These are phyloP conservation scores for Monosporozyma solicola DNA, from an alignment of 805 yeast species.

Conservation along the genomic window DNA sequence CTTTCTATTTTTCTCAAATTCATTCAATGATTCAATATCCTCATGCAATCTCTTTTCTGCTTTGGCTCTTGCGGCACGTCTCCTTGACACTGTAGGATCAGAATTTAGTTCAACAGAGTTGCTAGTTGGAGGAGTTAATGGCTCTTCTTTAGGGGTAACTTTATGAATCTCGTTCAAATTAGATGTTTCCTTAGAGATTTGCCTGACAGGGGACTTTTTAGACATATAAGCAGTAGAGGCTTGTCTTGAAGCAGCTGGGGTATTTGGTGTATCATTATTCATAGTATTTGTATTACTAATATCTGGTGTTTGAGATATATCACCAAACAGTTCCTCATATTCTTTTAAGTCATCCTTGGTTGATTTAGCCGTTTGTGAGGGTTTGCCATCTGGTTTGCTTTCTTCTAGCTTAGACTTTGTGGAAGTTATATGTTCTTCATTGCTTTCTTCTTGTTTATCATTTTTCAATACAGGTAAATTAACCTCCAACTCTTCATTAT, in stretches of 20 bases:
- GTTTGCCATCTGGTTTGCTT: background rate
- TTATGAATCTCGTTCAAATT: no score
- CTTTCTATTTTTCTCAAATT: slow-evolving; percentile 45
- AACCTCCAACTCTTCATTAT: no score
- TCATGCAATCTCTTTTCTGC: slow-evolving; percentile 61
- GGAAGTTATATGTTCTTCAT: background rate
- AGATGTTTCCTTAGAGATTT: background rate
- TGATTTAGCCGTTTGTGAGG: background rate
- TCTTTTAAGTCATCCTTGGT: background rate
- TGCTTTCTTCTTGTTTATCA: background rate
- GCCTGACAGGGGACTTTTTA: background rate
- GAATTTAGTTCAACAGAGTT: background rate
- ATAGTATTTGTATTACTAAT: background rate
- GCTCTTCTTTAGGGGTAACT: background rate
- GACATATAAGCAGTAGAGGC: background rate
- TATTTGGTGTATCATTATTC: background rate
- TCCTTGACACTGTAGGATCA: background rate
- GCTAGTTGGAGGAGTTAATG: background rate
- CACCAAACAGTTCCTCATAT: slow-evolving; percentile 3
- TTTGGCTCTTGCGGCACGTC: slow-evolving; percentile 53
- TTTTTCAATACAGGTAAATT: background rate
- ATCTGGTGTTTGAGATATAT: slow-evolving; percentile 2
- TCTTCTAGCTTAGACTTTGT: background rate
- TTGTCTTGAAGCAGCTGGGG: slow-evolving; percentile 3
- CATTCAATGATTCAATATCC: slow-evolving; percentile 59